A percentile compares a stretch with the other conserved stretches of the same genome.
Conservation (phyloP, 129 eudicot genomes). For the Saussurea involucrata region DNA sequence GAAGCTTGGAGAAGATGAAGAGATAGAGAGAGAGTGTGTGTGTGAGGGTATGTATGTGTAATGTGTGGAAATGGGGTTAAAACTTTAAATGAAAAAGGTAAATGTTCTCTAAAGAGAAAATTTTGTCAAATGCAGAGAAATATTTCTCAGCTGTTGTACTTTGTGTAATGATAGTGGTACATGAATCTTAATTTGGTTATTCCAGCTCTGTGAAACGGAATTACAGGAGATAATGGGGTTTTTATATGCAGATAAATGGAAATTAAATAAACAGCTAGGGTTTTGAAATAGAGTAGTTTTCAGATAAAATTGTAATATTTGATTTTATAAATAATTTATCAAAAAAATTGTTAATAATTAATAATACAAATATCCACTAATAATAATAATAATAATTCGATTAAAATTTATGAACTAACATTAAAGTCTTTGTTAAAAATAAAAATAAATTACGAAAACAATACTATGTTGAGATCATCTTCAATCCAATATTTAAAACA, state of each 20-base stretch:
- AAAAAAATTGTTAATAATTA: neutral
- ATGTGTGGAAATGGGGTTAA: conserved; percentile 17
- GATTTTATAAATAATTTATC: too few species aligned
- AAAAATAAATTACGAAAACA: too few species aligned
- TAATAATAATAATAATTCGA: too few species aligned
- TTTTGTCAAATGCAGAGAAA: neutral
- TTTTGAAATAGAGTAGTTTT: neutral
- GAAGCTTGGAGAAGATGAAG: conserved; percentile 26
- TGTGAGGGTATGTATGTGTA: neutral
- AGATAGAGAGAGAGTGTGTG: neutral
- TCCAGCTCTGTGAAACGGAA: neutral
- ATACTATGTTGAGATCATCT: too few species aligned
- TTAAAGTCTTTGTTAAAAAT: too few species aligned
- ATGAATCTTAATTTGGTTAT: neutral
- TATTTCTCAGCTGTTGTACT: neutral
- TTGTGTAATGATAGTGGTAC: conserved; percentile 10
- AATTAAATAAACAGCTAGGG: neutral
- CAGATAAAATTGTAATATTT: neutral
- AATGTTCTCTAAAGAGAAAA: conserved; percentile 1
- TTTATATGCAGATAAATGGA: neutral
- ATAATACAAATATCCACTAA: neutral
- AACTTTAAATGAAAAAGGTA: conserved; percentile 23
- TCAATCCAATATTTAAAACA: too few species aligned
- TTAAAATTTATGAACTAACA: too few species aligned
- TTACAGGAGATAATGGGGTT: neutral